Evolutionary conservation across 2,329 filamentous ascomycete species (phyloP).

Genomic region (Aspergillus neotritici): DNA sequence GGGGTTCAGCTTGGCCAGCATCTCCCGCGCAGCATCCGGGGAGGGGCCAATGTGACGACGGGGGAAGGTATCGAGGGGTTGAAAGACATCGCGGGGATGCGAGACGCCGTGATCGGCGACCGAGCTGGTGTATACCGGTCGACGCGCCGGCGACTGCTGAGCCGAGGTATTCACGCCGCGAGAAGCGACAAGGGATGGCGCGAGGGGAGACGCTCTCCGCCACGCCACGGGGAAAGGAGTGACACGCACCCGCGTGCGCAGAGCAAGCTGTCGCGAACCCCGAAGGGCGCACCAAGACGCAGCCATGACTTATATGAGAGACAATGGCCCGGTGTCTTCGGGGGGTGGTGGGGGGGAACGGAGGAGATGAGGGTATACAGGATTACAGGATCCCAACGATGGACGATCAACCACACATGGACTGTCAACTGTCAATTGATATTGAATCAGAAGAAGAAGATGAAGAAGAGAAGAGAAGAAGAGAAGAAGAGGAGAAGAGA

Average conservation of each 20-base stretch:
- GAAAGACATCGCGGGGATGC: conserved; percentile 37
- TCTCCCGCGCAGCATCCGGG: conserved; percentile 61
- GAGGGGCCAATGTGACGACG: conserved; percentile 84
- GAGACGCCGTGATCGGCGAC: conserved; percentile 71
- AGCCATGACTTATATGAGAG: conserved; percentile 21
- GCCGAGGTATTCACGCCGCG: conserved; percentile 26
- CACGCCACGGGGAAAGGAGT: conserved; percentile 18
- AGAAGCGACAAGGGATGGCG: conserved; percentile 25
- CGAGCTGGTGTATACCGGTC: conserved; percentile 76
- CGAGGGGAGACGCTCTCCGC: conserved; percentile 22
- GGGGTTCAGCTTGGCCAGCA: conserved; percentile 75
- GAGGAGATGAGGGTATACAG: no score
- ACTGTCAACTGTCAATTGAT: no score
- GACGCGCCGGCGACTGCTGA: conserved; percentile 22
- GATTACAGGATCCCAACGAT: no score
- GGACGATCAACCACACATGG: no score
- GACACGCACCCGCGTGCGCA: conserved; percentile 27
- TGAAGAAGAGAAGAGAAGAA: no score
- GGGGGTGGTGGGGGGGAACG: no score
- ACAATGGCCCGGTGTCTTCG: no score
- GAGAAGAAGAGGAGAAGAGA: no score
- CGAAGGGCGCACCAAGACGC: conserved; percentile 32
- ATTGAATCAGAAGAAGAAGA: no score
- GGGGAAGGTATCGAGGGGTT: conserved; percentile 58
- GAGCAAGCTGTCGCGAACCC: conserved; percentile 31